These are phyloP conservation scores for Pleurotus citrinopileatus DNA, from an alignment of 768 basidiomycete species.

Conservation along the genomic window DNA sequence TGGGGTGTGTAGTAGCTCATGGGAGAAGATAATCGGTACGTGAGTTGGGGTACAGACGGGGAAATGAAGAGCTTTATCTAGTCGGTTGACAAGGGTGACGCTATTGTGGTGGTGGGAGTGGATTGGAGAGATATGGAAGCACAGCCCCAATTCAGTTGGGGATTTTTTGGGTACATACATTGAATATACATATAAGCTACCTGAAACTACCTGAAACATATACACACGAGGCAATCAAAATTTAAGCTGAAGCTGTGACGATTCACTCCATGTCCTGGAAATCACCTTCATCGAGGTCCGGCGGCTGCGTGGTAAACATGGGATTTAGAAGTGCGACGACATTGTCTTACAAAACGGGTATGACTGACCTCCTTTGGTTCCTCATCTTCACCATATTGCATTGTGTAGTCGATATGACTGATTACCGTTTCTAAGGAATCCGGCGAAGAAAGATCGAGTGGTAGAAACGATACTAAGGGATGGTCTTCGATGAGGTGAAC, in stretches of 20 bases:
- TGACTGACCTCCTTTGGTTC: slow-evolving; percentile 85
- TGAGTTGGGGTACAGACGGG: slow-evolving; percentile 20
- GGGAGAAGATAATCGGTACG: slow-evolving; percentile 13
- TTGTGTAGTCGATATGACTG: slow-evolving; percentile 95
- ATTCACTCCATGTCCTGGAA: slow-evolving; percentile 69
- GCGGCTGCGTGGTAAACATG: slow-evolving; percentile 54
- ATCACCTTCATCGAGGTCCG: slow-evolving; percentile 91
- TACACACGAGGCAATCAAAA: slow-evolving; percentile 9
- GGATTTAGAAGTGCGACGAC: background rate
- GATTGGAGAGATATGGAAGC: slow-evolving; percentile 1
- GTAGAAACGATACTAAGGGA: slow-evolving; percentile 94
- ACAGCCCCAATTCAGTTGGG: slow-evolving; percentile 6
- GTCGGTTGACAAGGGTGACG: background rate
- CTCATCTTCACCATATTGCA: slow-evolving; percentile 99
- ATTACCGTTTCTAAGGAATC: slow-evolving; percentile 89
- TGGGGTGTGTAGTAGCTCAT: slow-evolving; percentile 36
- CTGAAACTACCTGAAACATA: slow-evolving; percentile 2
- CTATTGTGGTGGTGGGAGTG: slow-evolving; percentile 4
- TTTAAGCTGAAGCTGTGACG: slow-evolving; percentile 8
- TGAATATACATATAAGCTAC: background rate
- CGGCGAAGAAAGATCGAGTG: slow-evolving; percentile 85
- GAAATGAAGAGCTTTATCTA: slow-evolving; percentile 1
- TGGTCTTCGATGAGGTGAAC: slow-evolving; percentile 99
- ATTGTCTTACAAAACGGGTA: slow-evolving; percentile 3
- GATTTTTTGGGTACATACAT: background rate